Percentiles rank a stretch among this genome's conserved stretches.
Conservation (phyloP, 1,284 basidiomycete genomes). For the Cutaneotrichosporon cutaneum region DNA sequence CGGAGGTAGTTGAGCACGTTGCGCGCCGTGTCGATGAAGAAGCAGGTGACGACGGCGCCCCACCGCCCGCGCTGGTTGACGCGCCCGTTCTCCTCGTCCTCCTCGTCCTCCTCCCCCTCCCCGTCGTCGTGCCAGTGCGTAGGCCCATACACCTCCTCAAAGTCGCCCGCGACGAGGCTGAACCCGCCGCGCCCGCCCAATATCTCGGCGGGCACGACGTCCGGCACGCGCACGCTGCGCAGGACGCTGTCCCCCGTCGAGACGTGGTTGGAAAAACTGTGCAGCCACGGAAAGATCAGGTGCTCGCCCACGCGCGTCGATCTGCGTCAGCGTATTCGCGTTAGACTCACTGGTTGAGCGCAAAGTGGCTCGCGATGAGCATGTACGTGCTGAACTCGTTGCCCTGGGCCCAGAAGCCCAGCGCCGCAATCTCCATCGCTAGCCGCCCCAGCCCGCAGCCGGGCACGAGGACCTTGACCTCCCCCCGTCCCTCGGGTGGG, state of each 20-base stretch:
- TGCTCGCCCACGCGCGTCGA: slow-evolving; percentile 67
- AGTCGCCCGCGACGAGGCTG: slow-evolving; percentile 86
- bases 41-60: slow-evolving; percentile 90
- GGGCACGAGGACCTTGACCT: slow-evolving; percentile 70
- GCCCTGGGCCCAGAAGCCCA: slow-evolving; percentile 80
- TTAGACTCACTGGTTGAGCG: slow-evolving; percentile 66
- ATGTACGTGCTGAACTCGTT: slow-evolving; percentile 92
- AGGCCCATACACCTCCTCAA: slow-evolving; percentile 81
- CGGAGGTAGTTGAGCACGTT: slow-evolving; percentile 88
- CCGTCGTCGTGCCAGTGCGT: slow-evolving; percentile 43
- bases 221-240: slow-evolving; percentile 70
- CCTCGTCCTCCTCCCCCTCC: slow-evolving; percentile 41
- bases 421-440: slow-evolving; percentile 77
- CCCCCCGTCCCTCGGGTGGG: slow-evolving; percentile 44
- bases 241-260: slow-evolving; percentile 64
- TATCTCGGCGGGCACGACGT: slow-evolving; percentile 73
- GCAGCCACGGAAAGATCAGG: slow-evolving; percentile 80
- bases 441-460: slow-evolving; percentile 82
- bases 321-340: slow-evolving; percentile 52
- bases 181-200: slow-evolving; percentile 61
- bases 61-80: slow-evolving; percentile 67
- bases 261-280: slow-evolving; percentile 78
- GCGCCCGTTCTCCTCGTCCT: slow-evolving; percentile 41
- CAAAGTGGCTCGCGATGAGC: slow-evolving; percentile 78
- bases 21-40: slow-evolving; percentile 96